Base-by-base conservation (phyloP, 805 yeast species). In the Yamadazyma phyllophila region DNA sequence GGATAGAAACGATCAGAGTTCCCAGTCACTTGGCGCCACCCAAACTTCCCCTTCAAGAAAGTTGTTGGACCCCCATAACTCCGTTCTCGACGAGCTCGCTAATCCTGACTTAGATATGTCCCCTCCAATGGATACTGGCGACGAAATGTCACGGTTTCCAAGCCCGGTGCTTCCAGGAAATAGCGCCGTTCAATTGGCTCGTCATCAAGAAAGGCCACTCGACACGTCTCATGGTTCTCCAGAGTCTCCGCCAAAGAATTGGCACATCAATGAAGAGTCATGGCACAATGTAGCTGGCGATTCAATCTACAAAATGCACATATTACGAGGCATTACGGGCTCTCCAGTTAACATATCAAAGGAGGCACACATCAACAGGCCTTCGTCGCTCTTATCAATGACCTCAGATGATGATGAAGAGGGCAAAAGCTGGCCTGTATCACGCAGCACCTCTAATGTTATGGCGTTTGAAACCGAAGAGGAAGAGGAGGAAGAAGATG, bases 401-500 rank as follows among this genome's bases (percentile, higher is more conserved):
- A 51, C 50, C 14, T 43, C 51, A 9, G 54, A 51, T 42, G 55
- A 47, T 2, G 45, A 52, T 15, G 38, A 29, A 16, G 45, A 36
- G 6, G 24, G 24, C n/a, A 29, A 29, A 8, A 8, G 13, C 11
- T 29, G 31, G 31, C 20, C 31, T 10, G 29, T 37, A 13, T 37
- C 40, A 26, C 24, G 40, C 32, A 37, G 32, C 16, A 17, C 26
- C 13, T 26, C 32, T 37, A 26, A 61, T 57, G 67, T 63, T 6
- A 63, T 68, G 69, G 67, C 69, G 5, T 69, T 69, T 49, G 75
- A 71, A 41, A 68, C 74, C 0, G 74, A 69, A 36, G 74, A 69
- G 46, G 74, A 69, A 45, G 71, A 63, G 27, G 59, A 48, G 46
- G 74, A 69, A 45, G 71, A 63, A 30, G 59, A 48, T n/a, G 56